Evolutionary conservation across 2,329 filamentous ascomycete genomes (phyloP).

Genomic region (Fusarium redolens): DNA sequence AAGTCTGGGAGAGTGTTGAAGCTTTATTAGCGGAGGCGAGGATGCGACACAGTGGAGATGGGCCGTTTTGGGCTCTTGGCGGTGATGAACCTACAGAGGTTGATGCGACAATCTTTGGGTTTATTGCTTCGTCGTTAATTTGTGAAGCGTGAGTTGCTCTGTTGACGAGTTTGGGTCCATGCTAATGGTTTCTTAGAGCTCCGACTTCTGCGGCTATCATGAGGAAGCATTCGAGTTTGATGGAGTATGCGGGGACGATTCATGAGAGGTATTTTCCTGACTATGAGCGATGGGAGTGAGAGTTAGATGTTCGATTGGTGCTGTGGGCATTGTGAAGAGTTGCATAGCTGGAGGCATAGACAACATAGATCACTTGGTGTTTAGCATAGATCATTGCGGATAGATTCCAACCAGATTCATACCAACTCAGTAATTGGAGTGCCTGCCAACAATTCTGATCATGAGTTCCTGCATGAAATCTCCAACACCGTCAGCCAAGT

Average conservation of each 20-base stretch:
- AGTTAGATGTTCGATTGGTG: neutral
- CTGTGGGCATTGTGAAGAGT: too few species aligned
- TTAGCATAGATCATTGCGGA: too few species aligned
- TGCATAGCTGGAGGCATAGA: neutral
- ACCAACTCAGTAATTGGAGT: too few species aligned
- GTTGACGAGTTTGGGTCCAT: neutral
- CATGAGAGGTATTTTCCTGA: slow-evolving; percentile 68
- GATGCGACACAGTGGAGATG: slow-evolving; percentile 16
- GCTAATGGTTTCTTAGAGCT: slow-evolving; percentile 48
- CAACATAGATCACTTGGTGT: too few species aligned
- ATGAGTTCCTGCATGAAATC: neutral
- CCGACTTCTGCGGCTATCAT: slow-evolving; percentile 60
- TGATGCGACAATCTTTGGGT: slow-evolving; percentile 68
- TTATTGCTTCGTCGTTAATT: slow-evolving; percentile 63
- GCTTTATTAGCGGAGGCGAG: slow-evolving; percentile 56
- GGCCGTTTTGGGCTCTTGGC: slow-evolving; percentile 69
- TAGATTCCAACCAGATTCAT: neutral
- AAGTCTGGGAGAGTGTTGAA: slow-evolving; percentile 66
- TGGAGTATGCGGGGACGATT: slow-evolving; percentile 68
- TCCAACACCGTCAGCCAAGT: neutral
- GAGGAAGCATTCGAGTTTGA: slow-evolving; percentile 57
- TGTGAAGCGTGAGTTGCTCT: slow-evolving; percentile 62
- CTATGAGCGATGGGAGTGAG: slow-evolving; percentile 57
- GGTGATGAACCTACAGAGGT: slow-evolving; percentile 65
- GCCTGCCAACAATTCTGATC: neutral